Percentiles rank a stretch among this genome's conserved stretches.
Evolutionary conservation across 352 stramenopile species (phyloP).

Genomic region (Globisporangium middletonii): DNA sequence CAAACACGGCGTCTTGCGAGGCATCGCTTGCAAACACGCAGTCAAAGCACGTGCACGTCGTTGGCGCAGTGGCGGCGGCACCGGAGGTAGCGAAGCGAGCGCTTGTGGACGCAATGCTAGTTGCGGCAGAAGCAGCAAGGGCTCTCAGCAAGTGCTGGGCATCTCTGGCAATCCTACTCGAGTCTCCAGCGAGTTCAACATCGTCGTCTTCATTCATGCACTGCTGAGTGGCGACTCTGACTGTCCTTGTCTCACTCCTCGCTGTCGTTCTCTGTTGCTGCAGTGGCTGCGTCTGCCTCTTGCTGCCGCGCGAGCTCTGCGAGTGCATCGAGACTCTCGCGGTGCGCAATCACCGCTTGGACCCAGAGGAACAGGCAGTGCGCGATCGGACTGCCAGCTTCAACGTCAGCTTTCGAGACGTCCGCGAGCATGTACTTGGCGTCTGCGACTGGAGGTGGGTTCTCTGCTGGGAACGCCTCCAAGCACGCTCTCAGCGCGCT

Average conservation of each 20-base stretch:
- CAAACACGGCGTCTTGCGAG: conserved; percentile 43
- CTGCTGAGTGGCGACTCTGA: too few relatives aligned
- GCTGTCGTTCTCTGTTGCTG: not conserved
- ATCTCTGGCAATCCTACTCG: too few relatives aligned
- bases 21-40: conserved; percentile 29
- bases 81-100: too few relatives aligned
- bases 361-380: conserved; percentile 47
- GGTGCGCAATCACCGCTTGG: conserved; percentile 41
- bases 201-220: too few relatives aligned
- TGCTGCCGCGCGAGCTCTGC: conserved; percentile 33
- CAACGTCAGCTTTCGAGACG: conserved; percentile 44
- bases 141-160: too few relatives aligned
- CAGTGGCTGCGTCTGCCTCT: conserved; percentile 24
- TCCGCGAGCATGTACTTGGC: conserved; percentile 43
- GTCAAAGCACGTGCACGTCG: conserved; percentile 33
- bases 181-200: too few relatives aligned
- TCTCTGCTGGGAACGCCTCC: conserved; percentile 15
- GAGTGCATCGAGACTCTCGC: conserved; percentile 41
- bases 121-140: too few relatives aligned
- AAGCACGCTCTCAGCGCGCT: conserved; percentile 18
- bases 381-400: conserved; percentile 36
- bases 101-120: too few relatives aligned
- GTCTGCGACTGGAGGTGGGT: conserved; percentile 14
- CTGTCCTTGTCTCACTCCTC: not conserved
- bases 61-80: too few relatives aligned